phyloP scores from a whole-genome alignment of 192 early-diverging fungal genomes.

The Podila epicladia region DNA sequence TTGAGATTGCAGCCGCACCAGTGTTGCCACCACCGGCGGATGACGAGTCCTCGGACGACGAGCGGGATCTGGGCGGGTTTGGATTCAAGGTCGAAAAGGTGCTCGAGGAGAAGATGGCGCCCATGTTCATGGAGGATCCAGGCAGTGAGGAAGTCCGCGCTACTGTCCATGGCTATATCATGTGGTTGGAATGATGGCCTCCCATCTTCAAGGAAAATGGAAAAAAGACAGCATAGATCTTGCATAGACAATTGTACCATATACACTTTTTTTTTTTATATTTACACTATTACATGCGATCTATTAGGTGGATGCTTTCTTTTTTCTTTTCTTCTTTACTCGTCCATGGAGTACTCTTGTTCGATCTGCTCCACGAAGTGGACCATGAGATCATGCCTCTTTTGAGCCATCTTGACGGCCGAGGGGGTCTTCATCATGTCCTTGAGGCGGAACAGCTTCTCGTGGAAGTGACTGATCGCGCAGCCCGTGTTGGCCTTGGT shows the following conservation, averaged over 20 bases:
- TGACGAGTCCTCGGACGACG: constrained; percentile 52
- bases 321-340: constrained; percentile 18
- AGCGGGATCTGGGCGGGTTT: constrained; percentile 62
- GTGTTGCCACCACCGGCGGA: constrained; percentile 25
- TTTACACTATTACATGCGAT: neutral
- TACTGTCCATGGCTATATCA: constrained; percentile 82
- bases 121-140: constrained; percentile 91
- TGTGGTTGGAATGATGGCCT: constrained; percentile 22
- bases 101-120: constrained; percentile 70
- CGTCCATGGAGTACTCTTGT: constrained; percentile 60
- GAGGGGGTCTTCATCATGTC: constrained; percentile 71
- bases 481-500: constrained; percentile 58
- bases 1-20: constrained; percentile 68
- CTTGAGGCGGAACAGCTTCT: constrained; percentile 71
- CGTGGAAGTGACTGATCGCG: constrained; percentile 74
- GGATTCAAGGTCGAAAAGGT: constrained; percentile 77
- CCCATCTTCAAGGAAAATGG: neutral
- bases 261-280: neutral
- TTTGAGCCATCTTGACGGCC: constrained; percentile 63
- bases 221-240: neutral
- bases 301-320: neutral
- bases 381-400: constrained; percentile 66
- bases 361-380: constrained; percentile 66
- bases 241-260: neutral
- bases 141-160: constrained; percentile 80